Evolutionary conservation across 768 basidiomycete genomes (phyloP).

Genomic region (Vishniacozyma victoriae): DNA sequence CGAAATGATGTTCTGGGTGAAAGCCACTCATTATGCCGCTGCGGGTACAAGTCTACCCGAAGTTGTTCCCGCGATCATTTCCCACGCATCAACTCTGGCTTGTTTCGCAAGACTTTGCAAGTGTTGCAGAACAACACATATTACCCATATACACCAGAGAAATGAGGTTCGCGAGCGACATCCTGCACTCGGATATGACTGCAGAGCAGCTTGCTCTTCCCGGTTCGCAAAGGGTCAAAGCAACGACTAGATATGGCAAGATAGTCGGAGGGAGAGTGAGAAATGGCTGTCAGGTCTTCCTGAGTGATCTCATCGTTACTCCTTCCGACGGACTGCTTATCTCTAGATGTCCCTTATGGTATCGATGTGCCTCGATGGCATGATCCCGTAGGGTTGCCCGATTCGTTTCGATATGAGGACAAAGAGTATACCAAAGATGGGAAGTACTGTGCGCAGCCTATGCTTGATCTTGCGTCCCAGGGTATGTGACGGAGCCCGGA

Average conservation of each 20-base stretch:
- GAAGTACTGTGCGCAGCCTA: constrained; percentile 50
- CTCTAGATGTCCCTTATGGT: constrained; percentile 66
- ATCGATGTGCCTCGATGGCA: constrained; percentile 61
- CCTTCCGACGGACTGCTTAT: not conserved
- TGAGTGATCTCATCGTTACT: constrained; percentile 15
- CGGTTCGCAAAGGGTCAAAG: constrained; percentile 12
- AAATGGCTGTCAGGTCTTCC: constrained; percentile 29
- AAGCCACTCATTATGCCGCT: no score
- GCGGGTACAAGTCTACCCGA: no score
- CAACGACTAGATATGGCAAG: constrained; percentile 16
- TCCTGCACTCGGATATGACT: constrained; percentile 22
- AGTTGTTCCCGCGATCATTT: no score
- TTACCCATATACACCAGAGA: no score
- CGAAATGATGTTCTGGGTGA: no score
- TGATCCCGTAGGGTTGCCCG: constrained; percentile 58
- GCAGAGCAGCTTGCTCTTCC: constrained; percentile 30
- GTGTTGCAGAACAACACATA: no score
- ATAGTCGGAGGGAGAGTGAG: constrained; percentile 22
- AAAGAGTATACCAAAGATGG: constrained; percentile 62
- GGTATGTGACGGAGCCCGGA: no score
- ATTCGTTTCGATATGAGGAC: constrained; percentile 53
- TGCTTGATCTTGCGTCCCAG: no score
- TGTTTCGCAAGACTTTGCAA: no score
- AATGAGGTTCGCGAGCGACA: no score
- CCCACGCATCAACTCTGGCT: no score